These are phyloP conservation scores for Epichloe gansuensis DNA, from an alignment of 2,329 filamentous ascomycete genomes.

Conservation along the genomic window DNA sequence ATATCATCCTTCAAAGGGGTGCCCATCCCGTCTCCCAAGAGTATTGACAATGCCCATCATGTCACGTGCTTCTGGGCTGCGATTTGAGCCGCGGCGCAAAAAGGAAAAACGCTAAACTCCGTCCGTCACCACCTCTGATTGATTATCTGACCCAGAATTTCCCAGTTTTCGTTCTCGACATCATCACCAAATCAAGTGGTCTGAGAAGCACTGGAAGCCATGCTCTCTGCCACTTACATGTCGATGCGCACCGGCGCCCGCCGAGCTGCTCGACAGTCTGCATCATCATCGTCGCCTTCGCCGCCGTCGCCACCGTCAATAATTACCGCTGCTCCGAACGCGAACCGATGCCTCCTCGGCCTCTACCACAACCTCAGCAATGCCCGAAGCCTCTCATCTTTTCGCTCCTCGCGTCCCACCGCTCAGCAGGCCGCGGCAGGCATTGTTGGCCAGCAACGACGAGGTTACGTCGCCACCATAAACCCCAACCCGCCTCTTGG, in stretches of 20 bases:
- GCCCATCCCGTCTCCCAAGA: too few relatives aligned
- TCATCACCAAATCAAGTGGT: background rate
- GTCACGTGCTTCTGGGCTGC: too few relatives aligned
- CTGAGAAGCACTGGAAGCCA: slow-evolving; percentile 5
- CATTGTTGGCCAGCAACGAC: background rate
- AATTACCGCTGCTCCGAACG: background rate
- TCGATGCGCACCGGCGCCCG: slow-evolving; percentile 1
- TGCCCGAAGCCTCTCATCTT: background rate
- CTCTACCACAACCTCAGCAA: background rate
- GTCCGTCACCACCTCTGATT: too few relatives aligned
- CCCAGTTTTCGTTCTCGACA: background rate
- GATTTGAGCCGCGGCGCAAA: too few relatives aligned
- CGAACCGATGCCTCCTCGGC: background rate
- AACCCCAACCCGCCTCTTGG: slow-evolving; percentile 55
- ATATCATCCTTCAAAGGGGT: too few relatives aligned
- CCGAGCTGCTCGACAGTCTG: background rate
- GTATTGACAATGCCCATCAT: too few relatives aligned
- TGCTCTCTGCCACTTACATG: slow-evolving; percentile 2
- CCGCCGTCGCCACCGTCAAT: background rate
- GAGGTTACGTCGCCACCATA: background rate
- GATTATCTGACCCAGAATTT: too few relatives aligned
- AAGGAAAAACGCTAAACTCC: too few relatives aligned
- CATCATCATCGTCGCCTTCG: background rate
- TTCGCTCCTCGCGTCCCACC: background rate
- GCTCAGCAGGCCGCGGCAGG: background rate